Base-by-base conservation (phyloP, 2,329 filamentous ascomycete genomes). In the Epichloe hybrida region DNA sequence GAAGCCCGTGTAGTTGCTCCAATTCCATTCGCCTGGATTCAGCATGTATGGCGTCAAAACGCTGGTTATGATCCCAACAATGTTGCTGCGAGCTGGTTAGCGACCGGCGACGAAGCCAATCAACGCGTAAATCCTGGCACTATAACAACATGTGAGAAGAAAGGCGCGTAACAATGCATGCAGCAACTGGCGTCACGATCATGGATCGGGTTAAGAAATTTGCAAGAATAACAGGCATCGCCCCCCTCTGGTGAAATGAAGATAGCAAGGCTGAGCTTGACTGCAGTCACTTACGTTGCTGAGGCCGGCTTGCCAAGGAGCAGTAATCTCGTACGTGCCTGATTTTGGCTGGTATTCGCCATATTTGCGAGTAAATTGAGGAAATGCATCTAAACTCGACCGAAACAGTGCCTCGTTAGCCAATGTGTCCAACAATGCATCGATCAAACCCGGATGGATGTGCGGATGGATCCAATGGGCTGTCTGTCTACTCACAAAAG, bases 1-100 rank as follows among this genome's bases (percentile, higher is more conserved):
- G 70, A 95, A 94, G 31, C 89, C 88, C 0, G 88, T 79, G 59
- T 79, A 93, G 69, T 93, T 93, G 54, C 80, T 75, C 89, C 88
- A 95, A 67, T 94, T 73, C 89, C 90, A 95, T 0, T 81, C 84
- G 1, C 73, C 76, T 0, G 89, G 88, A 69, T 95, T 95, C 41
- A 95, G 76, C 89, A 95, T 95, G 69, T 94, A 95, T 0, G 89
- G 89, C 0, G 88, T 94, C 40, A 95, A 68, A 4, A 95, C 84
- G 48, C 81, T 83, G 62, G 82, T 87, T 59, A 95, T 69, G 57
- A 96, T 95, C 55, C 79, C 84, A 42, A 90, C 85, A 48, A 95
- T 71, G 61, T 93, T 90, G 73, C 77, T 80, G 46, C 27, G 36
- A 17, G 6, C 4, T n/a, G 11, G 11, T 48, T 52, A 53, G 49